Percentiles rank a stretch among this genome's conserved stretches.
Conservation (phyloP, 148 eudicot genomes). For the Chenopodium album region DNA sequence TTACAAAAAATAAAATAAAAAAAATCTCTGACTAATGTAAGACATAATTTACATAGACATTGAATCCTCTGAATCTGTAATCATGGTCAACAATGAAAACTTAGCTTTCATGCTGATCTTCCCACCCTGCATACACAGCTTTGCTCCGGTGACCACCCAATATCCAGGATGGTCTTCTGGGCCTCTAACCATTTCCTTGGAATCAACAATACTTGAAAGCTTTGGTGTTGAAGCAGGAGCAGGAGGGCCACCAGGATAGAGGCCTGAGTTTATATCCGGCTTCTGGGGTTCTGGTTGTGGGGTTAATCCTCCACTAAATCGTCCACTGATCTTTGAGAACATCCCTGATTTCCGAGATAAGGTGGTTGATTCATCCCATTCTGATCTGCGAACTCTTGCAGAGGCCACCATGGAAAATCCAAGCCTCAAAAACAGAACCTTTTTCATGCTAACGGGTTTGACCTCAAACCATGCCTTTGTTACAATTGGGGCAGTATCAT, state of each 20-base stretch:
- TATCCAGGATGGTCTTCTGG: conserved; percentile 90
- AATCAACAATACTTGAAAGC: conserved; percentile 60
- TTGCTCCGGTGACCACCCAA: conserved; percentile 93
- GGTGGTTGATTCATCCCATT: conserved; percentile 76
- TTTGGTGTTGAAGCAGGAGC: conserved; percentile 57
- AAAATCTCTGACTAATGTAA: not conserved
- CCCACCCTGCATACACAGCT: conserved; percentile 66
- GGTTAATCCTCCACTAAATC: conserved; percentile 54
- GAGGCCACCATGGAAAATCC: conserved; percentile 76
- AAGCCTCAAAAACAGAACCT: conserved; percentile 70
- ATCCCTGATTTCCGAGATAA: conserved; percentile 73
- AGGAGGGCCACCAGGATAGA: conserved; percentile 85
- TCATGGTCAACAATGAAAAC: conserved; percentile 60
- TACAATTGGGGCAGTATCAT: conserved; percentile 62
- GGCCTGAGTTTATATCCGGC: conserved; percentile 81
- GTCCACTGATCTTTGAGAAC: conserved; percentile 78
- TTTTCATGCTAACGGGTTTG: conserved; percentile 68
- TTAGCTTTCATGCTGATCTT: conserved; percentile 69
- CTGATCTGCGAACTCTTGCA: conserved; percentile 58
- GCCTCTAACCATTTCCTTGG: conserved; percentile 76
- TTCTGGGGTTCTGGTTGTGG: conserved; percentile 43
- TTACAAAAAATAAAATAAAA: not conserved
- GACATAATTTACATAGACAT: conserved; percentile 22
- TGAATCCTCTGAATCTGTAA: conserved; percentile 72
- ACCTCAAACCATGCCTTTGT: conserved; percentile 96